These are phyloP conservation scores for Penicillium digitatum DNA, from an alignment of 2,329 filamentous ascomycete genomes.

Conservation along the genomic window DNA sequence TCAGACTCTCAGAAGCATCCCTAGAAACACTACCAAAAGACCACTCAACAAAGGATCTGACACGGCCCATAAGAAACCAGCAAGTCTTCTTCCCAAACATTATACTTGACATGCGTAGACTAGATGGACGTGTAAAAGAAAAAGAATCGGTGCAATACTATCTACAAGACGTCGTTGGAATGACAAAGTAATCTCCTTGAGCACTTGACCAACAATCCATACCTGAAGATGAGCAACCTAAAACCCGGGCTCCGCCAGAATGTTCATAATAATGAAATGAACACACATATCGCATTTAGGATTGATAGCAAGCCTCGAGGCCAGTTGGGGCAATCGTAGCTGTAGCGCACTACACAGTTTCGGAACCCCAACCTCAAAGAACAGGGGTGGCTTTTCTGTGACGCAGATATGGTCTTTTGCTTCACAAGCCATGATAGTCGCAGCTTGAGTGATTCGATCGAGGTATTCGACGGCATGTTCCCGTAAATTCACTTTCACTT, in stretches of 20 bases:
- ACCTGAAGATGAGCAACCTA: not conserved
- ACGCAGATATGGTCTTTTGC: not conserved
- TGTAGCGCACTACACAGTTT: not conserved
- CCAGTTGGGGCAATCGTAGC: not conserved
- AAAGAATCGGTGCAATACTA: fast-evolving
- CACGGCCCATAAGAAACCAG: not conserved
- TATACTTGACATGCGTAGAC: not conserved
- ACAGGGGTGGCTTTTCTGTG: not conserved
- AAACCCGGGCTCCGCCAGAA: not conserved
- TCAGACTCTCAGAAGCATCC: no score
- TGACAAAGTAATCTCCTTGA: not conserved
- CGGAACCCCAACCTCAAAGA: not conserved
- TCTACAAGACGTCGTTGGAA: no score
- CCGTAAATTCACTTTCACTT: not conserved
- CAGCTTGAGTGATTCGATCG: not conserved
- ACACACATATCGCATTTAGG: not conserved
- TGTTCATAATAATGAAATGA: not conserved
- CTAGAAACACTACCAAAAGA: not conserved
- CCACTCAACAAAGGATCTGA: not conserved
- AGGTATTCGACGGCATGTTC: not conserved
- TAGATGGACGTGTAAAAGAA: not conserved
- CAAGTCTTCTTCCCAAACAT: not conserved
- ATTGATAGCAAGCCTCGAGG: not conserved
- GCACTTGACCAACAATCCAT: not conserved
- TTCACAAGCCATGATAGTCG: not conserved